phyloP scores from a whole-genome alignment of 768 basidiomycete genomes.

The Clitopilus hobsonii region DNA sequence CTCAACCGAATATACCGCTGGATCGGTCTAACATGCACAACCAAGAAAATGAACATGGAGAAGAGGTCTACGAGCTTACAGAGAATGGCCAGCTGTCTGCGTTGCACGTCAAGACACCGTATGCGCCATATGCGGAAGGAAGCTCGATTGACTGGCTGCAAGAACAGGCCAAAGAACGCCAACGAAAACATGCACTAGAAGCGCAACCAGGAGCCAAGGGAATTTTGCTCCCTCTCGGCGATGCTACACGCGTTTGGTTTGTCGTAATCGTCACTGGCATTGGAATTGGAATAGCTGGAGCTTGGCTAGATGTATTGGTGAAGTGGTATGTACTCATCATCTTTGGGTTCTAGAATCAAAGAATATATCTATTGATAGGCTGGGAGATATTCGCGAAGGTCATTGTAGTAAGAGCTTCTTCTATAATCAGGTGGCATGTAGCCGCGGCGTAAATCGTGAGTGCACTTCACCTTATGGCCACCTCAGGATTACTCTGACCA shows the following conservation, averaged over 20 bases:
- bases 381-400: constrained; percentile 67
- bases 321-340: constrained; percentile 47
- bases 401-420: constrained; percentile 65
- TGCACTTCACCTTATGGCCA: constrained; percentile 7
- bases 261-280: constrained; percentile 63
- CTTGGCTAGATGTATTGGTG: constrained; percentile 69
- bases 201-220: constrained; percentile 54
- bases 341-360: constrained; percentile 1
- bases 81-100: constrained; percentile 34
- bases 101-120: constrained; percentile 10
- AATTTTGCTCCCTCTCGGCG: constrained; percentile 46
- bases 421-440: constrained; percentile 68
- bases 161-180: constrained; percentile 60
- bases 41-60: constrained; percentile 23
- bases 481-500: no score
- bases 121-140: constrained; percentile 49
- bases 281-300: constrained; percentile 64
- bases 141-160: constrained; percentile 67
- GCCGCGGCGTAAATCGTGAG: constrained; percentile 54
- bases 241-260: constrained; percentile 60
- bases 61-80: constrained; percentile 41
- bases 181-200: constrained; percentile 43
- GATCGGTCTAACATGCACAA: constrained; percentile 9
- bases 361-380: constrained; percentile 31
- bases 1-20: constrained; percentile 4